Conservation (phyloP, 345 rosid genomes). For the Carallia pectinifolia region DNA sequence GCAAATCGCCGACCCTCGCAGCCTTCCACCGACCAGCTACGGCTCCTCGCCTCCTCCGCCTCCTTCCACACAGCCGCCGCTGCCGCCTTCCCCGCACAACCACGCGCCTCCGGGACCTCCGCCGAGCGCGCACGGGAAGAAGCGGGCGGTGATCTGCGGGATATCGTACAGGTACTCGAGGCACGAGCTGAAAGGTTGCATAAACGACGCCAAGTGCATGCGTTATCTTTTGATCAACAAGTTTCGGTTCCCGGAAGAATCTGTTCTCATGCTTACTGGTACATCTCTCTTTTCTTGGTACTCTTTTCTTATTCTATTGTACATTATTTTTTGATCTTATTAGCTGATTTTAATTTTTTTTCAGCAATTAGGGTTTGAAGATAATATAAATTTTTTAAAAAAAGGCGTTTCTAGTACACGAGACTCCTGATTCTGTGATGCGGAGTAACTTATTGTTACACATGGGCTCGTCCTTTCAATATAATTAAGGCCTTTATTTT, state of each 20-base stretch:
- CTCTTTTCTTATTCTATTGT: not conserved
- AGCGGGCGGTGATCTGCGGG: slow-evolving; percentile 81
- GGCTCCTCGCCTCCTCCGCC: slow-evolving; percentile 11
- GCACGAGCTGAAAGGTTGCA: slow-evolving; percentile 87
- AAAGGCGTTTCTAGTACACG: too few relatives aligned
- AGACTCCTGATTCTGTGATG: too few relatives aligned
- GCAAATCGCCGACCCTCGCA: slow-evolving; percentile 66
- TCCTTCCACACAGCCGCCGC: slow-evolving; percentile 21
- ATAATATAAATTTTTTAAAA: too few relatives aligned
- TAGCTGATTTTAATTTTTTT: too few relatives aligned
- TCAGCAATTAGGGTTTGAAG: too few relatives aligned
- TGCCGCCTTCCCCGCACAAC: slow-evolving; percentile 44
- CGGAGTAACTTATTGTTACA: too few relatives aligned
- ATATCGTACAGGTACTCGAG: slow-evolving; percentile 73
- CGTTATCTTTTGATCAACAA: slow-evolving; percentile 70
- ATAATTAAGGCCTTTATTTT: too few relatives aligned
- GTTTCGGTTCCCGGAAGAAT: slow-evolving; percentile 62
- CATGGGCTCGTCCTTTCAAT: too few relatives aligned
- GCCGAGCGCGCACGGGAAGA: slow-evolving; percentile 64
- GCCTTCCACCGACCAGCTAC: slow-evolving; percentile 39
- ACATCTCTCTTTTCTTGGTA: not conserved
- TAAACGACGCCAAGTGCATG: slow-evolving; percentile 93
- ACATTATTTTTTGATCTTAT: too few relatives aligned
- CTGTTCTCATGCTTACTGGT: slow-evolving; percentile 92
- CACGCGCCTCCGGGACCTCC: slow-evolving; percentile 57